Conservation (phyloP, 1,284 basidiomycete genomes). For the Cryptococcus neoformans region DNA sequence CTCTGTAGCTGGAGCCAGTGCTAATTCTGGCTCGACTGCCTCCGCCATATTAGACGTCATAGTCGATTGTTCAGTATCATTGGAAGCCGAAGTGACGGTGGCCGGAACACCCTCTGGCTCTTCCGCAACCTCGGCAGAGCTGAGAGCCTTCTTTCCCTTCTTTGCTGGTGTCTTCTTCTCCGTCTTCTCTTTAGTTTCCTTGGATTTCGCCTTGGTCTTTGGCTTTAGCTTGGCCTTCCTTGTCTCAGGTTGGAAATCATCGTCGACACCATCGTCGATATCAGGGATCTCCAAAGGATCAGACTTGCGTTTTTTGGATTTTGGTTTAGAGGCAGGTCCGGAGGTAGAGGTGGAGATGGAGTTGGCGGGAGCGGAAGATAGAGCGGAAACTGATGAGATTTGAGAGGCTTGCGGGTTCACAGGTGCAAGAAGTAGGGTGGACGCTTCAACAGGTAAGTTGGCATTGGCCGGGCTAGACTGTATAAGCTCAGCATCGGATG, state of each 20-base stretch:
- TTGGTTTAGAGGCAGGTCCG: not conserved
- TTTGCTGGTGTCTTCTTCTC: slow-evolving; percentile 9
- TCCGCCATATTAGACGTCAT: too few species aligned
- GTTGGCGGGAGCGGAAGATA: not conserved
- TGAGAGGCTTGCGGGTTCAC: too few species aligned
- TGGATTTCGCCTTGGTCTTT: slow-evolving; percentile 6
- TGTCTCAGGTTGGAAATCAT: slow-evolving; percentile 6
- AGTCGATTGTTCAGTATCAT: too few species aligned
- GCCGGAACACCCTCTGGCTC: not conserved
- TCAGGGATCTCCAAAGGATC: not conserved
- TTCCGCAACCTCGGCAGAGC: not conserved
- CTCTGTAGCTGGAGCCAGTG: not conserved
- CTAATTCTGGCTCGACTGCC: not conserved
- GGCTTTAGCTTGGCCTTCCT: not conserved
- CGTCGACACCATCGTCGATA: slow-evolving; percentile 2
- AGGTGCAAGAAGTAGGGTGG: too few species aligned
- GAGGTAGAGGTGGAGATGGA: not conserved
- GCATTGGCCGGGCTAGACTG: too few species aligned
- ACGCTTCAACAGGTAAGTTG: too few species aligned
- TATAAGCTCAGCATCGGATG: too few species aligned
- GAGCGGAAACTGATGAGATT: not conserved
- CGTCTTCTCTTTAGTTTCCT: slow-evolving; percentile 12
- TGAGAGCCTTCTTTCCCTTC: slow-evolving; percentile 3
- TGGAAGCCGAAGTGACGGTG: not conserved
- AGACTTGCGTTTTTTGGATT: not conserved